phyloP scores from a whole-genome alignment of 23 red algal genomes.

The Rhodosorus marinus region DNA sequence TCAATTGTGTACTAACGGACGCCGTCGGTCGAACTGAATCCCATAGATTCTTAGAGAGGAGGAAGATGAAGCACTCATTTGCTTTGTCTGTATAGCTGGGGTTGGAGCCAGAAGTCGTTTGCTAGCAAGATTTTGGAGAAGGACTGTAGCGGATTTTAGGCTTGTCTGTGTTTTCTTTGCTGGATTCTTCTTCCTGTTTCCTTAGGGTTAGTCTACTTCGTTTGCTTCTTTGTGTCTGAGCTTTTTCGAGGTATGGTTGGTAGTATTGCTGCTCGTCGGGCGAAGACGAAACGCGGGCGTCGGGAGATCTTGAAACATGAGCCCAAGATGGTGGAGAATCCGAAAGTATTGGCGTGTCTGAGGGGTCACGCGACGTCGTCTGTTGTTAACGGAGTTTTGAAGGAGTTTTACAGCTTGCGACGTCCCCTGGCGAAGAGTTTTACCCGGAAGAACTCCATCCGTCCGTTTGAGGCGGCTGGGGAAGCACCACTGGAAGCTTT shows the following conservation, averaged over 20 bases:
- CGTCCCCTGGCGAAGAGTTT: constrained; percentile 44
- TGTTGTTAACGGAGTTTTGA: constrained; percentile 18
- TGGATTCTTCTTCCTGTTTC: neutral
- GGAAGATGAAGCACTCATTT: no score
- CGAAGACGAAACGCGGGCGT: constrained; percentile 3
- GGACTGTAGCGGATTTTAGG: no score
- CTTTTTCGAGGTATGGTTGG: no score
- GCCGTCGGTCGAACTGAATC: no score
- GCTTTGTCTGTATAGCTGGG: no score
- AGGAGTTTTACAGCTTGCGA: constrained; percentile 30
- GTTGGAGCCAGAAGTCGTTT: no score
- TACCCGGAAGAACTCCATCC: constrained; percentile 53
- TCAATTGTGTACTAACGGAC: no score
- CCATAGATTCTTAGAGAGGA: no score
- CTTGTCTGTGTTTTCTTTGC: no score
- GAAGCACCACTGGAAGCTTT: constrained; percentile 65
- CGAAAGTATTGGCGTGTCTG: constrained; percentile 37
- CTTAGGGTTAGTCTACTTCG: neutral
- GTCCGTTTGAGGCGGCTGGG: constrained; percentile 71
- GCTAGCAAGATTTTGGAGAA: no score
- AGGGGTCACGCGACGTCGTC: constrained; percentile 39
- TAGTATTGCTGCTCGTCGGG: no score
- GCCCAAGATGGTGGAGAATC: constrained; percentile 47
- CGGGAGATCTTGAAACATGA: constrained; percentile 7
- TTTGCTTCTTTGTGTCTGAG: neutral